A percentile compares a stretch with the other conserved stretches of the same genome.
phyloP scores from a whole-genome alignment of 805 yeast species.

The Teunomyces pallodes region DNA sequence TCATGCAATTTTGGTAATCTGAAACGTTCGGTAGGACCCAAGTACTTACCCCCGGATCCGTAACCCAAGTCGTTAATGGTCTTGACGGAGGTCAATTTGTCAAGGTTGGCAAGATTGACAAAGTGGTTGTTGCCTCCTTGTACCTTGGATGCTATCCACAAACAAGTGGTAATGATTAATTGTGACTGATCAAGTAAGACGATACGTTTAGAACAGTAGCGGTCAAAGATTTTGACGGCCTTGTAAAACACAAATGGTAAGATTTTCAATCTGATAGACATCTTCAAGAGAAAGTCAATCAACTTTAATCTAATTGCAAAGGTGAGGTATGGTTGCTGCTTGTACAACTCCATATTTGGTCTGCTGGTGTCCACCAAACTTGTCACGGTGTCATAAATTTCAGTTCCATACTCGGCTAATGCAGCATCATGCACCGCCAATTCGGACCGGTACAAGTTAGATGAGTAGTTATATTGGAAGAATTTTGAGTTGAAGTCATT shows the following conservation, averaged over 20 bases:
- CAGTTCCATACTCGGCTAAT: constrained; percentile 52
- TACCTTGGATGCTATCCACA: constrained; percentile 91
- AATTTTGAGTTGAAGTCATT: constrained; percentile 10
- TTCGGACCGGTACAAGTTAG: constrained; percentile 49
- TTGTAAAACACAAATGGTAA: constrained; percentile 66
- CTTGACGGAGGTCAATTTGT: constrained; percentile 20
- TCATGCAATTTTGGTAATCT: constrained; percentile 74
- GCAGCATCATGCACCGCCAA: constrained; percentile 43
- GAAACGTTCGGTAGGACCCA: constrained; percentile 71
- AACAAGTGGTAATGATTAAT: constrained; percentile 83
- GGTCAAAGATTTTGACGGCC: constrained; percentile 75
- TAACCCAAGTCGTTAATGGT: constrained; percentile 40
- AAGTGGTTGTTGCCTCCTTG: constrained; percentile 73
- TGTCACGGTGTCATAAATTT: constrained; percentile 41
- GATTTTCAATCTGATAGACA: constrained; percentile 60
- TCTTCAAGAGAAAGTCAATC: constrained; percentile 77
- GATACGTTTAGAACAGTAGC: constrained; percentile 85
- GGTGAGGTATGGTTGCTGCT: constrained; percentile 84
- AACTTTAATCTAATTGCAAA: constrained; percentile 70
- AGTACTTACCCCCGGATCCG: constrained; percentile 56
- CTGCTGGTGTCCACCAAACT: constrained; percentile 32
- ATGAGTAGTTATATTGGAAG: constrained; percentile 50
- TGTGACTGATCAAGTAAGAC: constrained; percentile 86
- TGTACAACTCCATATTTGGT: constrained; percentile 58
- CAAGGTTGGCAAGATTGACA: constrained; percentile 40